Percentiles rank a stretch among this genome's conserved stretches.
These are phyloP conservation scores for Madurella mycetomatis DNA, from an alignment of 2,329 filamentous ascomycete species.

Conservation along the genomic window DNA sequence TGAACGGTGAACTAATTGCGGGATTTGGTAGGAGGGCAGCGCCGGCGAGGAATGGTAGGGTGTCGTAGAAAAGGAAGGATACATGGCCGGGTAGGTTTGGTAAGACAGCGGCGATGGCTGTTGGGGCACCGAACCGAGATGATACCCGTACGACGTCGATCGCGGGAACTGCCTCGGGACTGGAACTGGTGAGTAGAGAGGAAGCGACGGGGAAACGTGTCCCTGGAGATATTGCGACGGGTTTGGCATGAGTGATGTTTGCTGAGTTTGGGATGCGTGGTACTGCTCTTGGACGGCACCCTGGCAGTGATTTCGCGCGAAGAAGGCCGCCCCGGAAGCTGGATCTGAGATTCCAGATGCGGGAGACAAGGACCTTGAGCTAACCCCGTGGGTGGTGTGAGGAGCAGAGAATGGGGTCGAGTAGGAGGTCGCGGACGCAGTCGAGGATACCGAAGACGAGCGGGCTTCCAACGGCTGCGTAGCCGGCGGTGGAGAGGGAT, in stretches of 20 bases:
- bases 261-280: conserved; percentile 8
- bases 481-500: neutral
- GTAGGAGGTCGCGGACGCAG: conserved; percentile 20
- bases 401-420: neutral
- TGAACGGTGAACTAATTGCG: neutral
- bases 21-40: conserved; percentile 8
- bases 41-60: conserved; percentile 11
- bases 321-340: neutral
- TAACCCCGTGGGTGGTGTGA: conserved; percentile 1
- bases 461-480: conserved; percentile 15
- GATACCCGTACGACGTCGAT: conserved; percentile 13
- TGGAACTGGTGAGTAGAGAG: conserved; percentile 12
- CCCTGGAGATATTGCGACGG: conserved; percentile 18
- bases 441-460: conserved; percentile 22
- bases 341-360: conserved; percentile 9
- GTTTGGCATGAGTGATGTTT: conserved; percentile 8
- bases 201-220: conserved; percentile 6
- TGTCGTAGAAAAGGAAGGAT: conserved; percentile 5
- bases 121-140: conserved; percentile 4
- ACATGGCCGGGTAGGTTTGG: conserved; percentile 11
- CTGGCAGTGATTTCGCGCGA: conserved; percentile 11
- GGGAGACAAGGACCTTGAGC: conserved; percentile 20
- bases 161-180: conserved; percentile 8
- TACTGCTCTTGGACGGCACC: conserved; percentile 6
- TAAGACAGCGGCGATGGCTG: conserved; percentile 14